Evolutionary conservation across 1,284 basidiomycete species (phyloP), one percentile per base, ranked within the genome.

Genomic region (Xerocomus alliaceus): DNA sequence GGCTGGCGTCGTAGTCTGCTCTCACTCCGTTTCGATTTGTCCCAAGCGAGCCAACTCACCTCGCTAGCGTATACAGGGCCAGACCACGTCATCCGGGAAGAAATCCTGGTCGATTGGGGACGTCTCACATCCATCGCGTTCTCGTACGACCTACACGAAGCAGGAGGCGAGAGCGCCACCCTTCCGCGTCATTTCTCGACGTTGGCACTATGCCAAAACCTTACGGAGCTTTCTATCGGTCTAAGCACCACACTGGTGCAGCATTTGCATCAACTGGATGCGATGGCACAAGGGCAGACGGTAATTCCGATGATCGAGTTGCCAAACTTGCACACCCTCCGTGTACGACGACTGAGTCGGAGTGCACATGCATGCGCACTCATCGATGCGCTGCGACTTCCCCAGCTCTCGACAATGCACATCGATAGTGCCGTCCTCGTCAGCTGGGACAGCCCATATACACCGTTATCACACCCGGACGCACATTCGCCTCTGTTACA

Each of bases 21-120:
- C 37, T 72, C 70, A 20, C 53, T 74, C 20, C 34, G n/a, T 18
- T 54, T 74, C 28, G 70, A 74, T 47, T 67, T 71, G 31, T 18
- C 53, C 0, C 59, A 55, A 10, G 66, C 72, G 1, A 45, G 4
- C 17, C 67, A 15, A 29, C 72, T 71, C 42, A 68, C 55, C 8
- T 65, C 71, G 15, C 48, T 71, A n/a, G 67, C 69, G 6, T 71
- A 70, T 48, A 70, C 72, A 17, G 72, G 72, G 4, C 70, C 72
- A 24, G 67, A 68, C n/a, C 67, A 62, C 29, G 63, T 61, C 39
- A 55, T 46, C 37, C 59, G 63, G 31, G 72, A 74, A 58, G 62
- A 71, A 10, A 62, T 74, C 26, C 41, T 68, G 20, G 60, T 75
- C 13, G 50, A 70, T 51, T 71, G 70, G 70, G 8, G 49, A 32